A percentile compares a stretch with the other conserved stretches of the same genome.
Conservation (phyloP, 768 basidiomycete genomes). For the Lactifluus rugatus region DNA sequence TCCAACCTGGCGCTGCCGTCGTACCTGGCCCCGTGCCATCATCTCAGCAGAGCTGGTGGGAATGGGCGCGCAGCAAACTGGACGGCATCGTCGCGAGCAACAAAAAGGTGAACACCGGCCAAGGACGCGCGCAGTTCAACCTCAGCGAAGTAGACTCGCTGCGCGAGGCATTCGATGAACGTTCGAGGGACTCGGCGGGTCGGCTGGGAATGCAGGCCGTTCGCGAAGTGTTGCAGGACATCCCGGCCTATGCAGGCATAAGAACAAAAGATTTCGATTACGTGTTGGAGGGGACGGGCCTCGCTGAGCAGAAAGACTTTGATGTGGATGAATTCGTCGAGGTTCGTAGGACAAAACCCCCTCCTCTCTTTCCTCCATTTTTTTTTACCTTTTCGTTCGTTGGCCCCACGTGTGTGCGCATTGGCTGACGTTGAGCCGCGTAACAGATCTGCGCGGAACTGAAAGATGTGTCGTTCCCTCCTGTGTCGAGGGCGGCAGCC, state of each 20-base stretch:
- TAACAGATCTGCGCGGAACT: slow-evolving; percentile 61
- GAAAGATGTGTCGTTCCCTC: slow-evolving; percentile 52
- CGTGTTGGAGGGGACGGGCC: slow-evolving; percentile 69
- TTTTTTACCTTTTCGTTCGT: not conserved
- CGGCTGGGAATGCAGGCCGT: slow-evolving; percentile 32
- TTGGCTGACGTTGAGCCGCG: not conserved
- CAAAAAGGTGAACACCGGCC: slow-evolving; percentile 21
- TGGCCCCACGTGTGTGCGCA: not conserved
- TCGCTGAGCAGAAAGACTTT: slow-evolving; percentile 43
- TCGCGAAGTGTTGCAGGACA: slow-evolving; percentile 23
- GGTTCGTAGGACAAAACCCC: slow-evolving; percentile 42
- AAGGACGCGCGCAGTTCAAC: slow-evolving; percentile 46
- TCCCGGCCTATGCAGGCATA: slow-evolving; percentile 49
- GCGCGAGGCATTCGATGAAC: slow-evolving; percentile 28
- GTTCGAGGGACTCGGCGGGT: slow-evolving; percentile 26
- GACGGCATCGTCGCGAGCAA: not conserved
- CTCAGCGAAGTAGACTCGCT: slow-evolving; percentile 39
- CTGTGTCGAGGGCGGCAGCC: slow-evolving; percentile 24
- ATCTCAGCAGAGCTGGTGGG: slow-evolving; percentile 7
- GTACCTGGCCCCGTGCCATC: not conserved
- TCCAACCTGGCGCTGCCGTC: slow-evolving; percentile 36
- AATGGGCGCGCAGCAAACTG: slow-evolving; percentile 4
- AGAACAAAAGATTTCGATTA: slow-evolving; percentile 58
- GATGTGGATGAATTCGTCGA: slow-evolving; percentile 85
- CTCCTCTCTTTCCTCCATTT: too few species aligned